Evolutionary conservation across 768 basidiomycete species (phyloP), one percentile per base, ranked within the genome.

Genomic region (Lactarius trivialis): DNA sequence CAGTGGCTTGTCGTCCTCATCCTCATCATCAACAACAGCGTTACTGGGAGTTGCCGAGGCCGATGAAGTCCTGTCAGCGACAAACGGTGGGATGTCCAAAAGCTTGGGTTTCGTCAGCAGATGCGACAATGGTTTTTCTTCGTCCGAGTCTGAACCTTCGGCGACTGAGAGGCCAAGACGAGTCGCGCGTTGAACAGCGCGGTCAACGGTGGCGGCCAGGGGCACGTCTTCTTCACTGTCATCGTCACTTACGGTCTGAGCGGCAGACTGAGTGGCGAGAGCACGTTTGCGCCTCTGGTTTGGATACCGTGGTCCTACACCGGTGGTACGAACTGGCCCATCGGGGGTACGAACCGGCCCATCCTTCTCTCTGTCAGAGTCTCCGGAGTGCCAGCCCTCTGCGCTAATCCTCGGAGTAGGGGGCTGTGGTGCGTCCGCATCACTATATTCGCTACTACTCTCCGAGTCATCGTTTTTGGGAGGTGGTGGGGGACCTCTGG

Each of bases 201-300:
- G 81, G 58, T 77, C 76, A n/a, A 84, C 75, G 8, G 86, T 82
- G 2, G 81, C 82, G 28, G 84, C 82, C 9, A 93, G 77, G 3
- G 92, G 92, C 48, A 91, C 67, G 73, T 93, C 91, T 66, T 93
- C 91, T 57, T 91, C 91, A 64, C 88, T 89, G 64, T 85, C 83
- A 21, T 80, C 79, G 55, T 78, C 80, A 19, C 68, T 69, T 24
- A 9, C 51, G 26, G 55, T 55, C 36, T 50, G 57, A 51, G 62
- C 43, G 32, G 54, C 41, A 4, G 57, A 33, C 28, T 65, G 58
- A 30, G 63, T 28, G 37, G 45, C 49, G 52, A 54, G 39, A 58
- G 66, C 65, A 24, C 67, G 72, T 43, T 43, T 55, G 19, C 63
- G 68, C 14, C 57, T 24, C 61, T 72, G 75, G 53, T 68, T 75